Evolutionary conservation across 2,329 filamentous ascomycete genomes (phyloP).

Genomic region (Beauveria scarabaeidicola): DNA sequence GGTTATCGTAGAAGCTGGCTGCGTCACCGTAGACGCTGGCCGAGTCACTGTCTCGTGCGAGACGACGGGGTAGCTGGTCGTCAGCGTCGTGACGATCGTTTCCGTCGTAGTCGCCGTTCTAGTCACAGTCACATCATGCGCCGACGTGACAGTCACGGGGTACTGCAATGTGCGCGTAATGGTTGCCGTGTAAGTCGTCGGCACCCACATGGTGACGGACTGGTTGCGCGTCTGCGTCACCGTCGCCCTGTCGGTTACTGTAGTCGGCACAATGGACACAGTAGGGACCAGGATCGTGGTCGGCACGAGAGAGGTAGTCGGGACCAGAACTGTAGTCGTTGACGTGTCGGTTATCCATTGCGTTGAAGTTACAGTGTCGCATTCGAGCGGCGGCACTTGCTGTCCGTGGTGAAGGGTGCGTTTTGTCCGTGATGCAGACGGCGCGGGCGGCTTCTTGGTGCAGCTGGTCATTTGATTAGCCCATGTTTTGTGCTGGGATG

Average conservation of each 20-base stretch:
- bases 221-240: not conserved
- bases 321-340: slow-evolving; percentile 2
- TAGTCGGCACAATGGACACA: not conserved
- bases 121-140: not conserved
- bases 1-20: slow-evolving; percentile 13
- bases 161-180: not conserved
- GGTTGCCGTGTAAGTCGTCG: not conserved
- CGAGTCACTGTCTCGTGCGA: slow-evolving; percentile 24
- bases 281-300: slow-evolving; percentile 5
- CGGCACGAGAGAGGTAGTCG: not conserved
- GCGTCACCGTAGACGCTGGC: not conserved
- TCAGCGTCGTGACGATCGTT: slow-evolving; percentile 8
- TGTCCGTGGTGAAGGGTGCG: not conserved
- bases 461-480: not conserved
- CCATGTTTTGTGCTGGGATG: not conserved
- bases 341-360: no score
- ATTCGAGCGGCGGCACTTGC: not conserved
- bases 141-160: not conserved
- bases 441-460: not conserved
- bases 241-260: not conserved
- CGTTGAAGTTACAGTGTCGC: not conserved
- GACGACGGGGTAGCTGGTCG: slow-evolving; percentile 25
- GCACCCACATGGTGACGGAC: slow-evolving; percentile 8
- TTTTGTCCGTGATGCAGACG: not conserved
- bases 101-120: slow-evolving; percentile 3